A percentile compares a stretch with the other conserved stretches of the same genome.
These are phyloP conservation scores for Diversispora eburnea DNA, from an alignment of 192 early-diverging fungal species.

Conservation along the genomic window DNA sequence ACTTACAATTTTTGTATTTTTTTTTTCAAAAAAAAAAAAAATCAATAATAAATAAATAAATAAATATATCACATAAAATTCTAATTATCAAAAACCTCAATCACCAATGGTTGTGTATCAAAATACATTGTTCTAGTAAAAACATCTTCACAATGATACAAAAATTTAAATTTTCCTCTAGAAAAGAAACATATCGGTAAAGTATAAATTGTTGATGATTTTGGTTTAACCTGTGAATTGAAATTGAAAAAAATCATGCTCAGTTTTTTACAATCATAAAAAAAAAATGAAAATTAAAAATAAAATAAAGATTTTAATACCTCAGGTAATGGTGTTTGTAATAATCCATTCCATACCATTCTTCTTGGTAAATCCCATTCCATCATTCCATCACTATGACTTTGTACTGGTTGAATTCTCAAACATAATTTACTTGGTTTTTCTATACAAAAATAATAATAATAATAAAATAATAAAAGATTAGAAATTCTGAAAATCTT, in stretches of 20 bases:
- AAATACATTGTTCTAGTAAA: constrained; percentile 46
- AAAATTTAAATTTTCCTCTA: constrained; percentile 51
- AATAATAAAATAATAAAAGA: neutral
- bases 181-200: constrained; percentile 55
- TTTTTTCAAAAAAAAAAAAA: no score
- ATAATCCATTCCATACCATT: constrained; percentile 51
- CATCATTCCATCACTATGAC: constrained; percentile 49
- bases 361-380: constrained; percentile 50
- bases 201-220: constrained; percentile 43
- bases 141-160: constrained; percentile 58
- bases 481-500: neutral
- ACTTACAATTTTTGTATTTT: no score
- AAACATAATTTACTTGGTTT: constrained; percentile 43
- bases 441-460: neutral
- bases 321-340: constrained; percentile 49
- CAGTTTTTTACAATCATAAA: neutral
- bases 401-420: constrained; percentile 54
- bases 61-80: neutral
- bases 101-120: constrained; percentile 49
- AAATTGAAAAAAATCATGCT: neutral
- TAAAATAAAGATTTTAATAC: constrained; percentile 31
- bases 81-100: constrained; percentile 36
- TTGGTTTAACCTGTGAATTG: constrained; percentile 44
- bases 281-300: neutral
- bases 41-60: no score